Evolutionary conservation across 805 yeast species (phyloP), one percentile per base, ranked within the genome.

Genomic region (Kluyveromyces aestuarii): DNA sequence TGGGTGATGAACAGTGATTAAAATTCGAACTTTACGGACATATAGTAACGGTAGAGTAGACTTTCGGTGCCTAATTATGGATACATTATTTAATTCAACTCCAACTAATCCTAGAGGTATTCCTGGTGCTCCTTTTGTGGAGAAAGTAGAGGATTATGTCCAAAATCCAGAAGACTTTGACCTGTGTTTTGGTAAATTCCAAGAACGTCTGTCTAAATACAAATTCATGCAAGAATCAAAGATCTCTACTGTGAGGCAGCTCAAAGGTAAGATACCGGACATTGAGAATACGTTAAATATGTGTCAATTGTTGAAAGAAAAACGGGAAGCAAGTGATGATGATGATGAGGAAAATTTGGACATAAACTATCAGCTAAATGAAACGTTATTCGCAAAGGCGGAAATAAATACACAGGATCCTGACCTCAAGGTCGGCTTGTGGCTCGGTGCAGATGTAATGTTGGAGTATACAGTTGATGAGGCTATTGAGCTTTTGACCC

Each of bases 391-490:
- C 63, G 85, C 97, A 8, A 80, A 80, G 50, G 99, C 99, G 0
- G 74, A 73, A 37, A 73, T 93, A 33, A 79, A 79, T 38, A 75
- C 80, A 25, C 72, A 79, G 6, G 74, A 81, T 36, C 48, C 49
- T 2, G 53, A 49, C 27, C 43, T 57, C 42, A 77, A 76, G 27
- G 98, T 93, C 1, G 81, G 81, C 54, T 72, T 93, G 44, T 93
- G 99, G 99, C 74, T 93, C n/a, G 99, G 99, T 10, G 99, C 99
- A 0, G 96, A 89, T 57, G 90, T 91, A 8, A 91, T 93, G 98
- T 73, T 93, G 61, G 98, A 93, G 63, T 93, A 91, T 61, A 90
- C 96, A 13, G 71, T 88, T 25, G 85, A 77, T 37, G 99, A 93
- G 64, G 99, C 99, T 2, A 76, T 81, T 44, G 82, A 73, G 36